These are phyloP conservation scores for Entomortierella beljakovae DNA, from an alignment of 192 early-diverging fungal species.

Conservation along the genomic window DNA sequence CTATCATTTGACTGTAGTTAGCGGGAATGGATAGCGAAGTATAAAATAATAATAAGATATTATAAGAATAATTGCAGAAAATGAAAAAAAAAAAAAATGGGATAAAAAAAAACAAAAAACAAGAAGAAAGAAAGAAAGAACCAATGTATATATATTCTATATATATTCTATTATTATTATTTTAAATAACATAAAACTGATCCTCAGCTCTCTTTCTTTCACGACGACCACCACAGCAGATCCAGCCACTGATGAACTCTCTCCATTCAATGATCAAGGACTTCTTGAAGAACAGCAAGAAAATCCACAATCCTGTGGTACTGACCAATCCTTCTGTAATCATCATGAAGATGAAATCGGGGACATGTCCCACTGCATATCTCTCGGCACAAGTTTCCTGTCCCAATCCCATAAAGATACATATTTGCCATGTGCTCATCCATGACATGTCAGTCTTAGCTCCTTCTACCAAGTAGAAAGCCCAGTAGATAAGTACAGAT, in stretches of 20 bases:
- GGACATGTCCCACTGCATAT: conserved; percentile 48
- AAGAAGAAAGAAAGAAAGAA: conserved; percentile 10
- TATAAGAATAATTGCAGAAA: not conserved
- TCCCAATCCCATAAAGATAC: conserved; percentile 50
- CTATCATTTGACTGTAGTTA: no score
- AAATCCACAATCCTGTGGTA: conserved; percentile 60
- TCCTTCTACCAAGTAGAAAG: conserved; percentile 60
- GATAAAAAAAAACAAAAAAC: not conserved
- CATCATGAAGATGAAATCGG: conserved; percentile 60
- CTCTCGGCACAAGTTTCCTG: conserved; percentile 51
- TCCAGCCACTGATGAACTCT: conserved; percentile 58
- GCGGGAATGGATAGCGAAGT: no score
- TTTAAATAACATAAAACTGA: conserved; percentile 63
- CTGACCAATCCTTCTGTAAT: conserved; percentile 57
- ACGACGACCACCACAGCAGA: conserved; percentile 39
- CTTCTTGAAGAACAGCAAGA: conserved; percentile 57
- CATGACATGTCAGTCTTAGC: conserved; percentile 46
- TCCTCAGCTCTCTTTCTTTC: conserved; percentile 47
- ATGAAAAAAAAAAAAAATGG: not conserved
- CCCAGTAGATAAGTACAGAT: conserved; percentile 63
- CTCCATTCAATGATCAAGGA: conserved; percentile 60
- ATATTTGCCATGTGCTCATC: conserved; percentile 54
- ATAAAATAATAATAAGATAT: no score
- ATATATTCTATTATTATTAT: not conserved
- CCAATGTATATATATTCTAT: not conserved